These are phyloP conservation scores for Lenzites betulinus DNA, from an alignment of 768 basidiomycete species.

Conservation along the genomic window DNA sequence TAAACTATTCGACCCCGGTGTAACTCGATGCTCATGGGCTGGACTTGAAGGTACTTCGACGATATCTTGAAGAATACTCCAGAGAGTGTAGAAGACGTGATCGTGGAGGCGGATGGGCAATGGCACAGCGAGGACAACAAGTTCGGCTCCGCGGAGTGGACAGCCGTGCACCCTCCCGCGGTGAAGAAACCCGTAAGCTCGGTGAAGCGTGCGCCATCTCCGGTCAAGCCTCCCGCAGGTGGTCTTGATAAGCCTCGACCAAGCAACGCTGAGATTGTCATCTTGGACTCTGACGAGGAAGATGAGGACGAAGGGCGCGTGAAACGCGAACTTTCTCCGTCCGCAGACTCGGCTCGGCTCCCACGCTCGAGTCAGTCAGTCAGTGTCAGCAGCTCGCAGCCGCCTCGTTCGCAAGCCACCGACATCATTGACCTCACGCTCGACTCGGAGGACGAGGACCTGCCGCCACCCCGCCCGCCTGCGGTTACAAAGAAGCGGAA, in stretches of 20 bases:
- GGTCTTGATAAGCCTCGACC: slow-evolving; percentile 43
- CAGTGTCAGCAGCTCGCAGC: slow-evolving; percentile 17
- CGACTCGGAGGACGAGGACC: slow-evolving; percentile 74
- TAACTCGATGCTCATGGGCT: not conserved
- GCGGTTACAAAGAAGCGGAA: slow-evolving; percentile 59
- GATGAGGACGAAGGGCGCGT: slow-evolving; percentile 70
- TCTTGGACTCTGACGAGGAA: slow-evolving; percentile 73
- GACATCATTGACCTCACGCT: slow-evolving; percentile 85
- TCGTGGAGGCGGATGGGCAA: slow-evolving; percentile 91
- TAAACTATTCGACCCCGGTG: not conserved
- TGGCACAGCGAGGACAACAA: slow-evolving; percentile 95
- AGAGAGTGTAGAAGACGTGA: slow-evolving; percentile 85
- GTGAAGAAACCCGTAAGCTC: slow-evolving; percentile 16
- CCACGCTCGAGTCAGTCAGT: slow-evolving; percentile 10
- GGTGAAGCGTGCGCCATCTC: slow-evolving; percentile 22
- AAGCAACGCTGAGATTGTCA: slow-evolving; percentile 57
- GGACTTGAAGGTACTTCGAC: slow-evolving; percentile 72
- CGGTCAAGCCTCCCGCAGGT: slow-evolving; percentile 26
- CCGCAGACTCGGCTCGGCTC: slow-evolving; percentile 37
- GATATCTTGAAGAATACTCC: slow-evolving; percentile 78
- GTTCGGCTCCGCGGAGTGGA: slow-evolving; percentile 76
- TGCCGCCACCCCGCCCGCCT: slow-evolving; percentile 18
- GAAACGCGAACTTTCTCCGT: slow-evolving; percentile 74
- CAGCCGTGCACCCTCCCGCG: slow-evolving; percentile 44
- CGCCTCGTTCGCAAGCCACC: slow-evolving; percentile 36